Conservation (phyloP, 371 early-diverging fungal species). For the Catenaria anguillulae region DNA sequence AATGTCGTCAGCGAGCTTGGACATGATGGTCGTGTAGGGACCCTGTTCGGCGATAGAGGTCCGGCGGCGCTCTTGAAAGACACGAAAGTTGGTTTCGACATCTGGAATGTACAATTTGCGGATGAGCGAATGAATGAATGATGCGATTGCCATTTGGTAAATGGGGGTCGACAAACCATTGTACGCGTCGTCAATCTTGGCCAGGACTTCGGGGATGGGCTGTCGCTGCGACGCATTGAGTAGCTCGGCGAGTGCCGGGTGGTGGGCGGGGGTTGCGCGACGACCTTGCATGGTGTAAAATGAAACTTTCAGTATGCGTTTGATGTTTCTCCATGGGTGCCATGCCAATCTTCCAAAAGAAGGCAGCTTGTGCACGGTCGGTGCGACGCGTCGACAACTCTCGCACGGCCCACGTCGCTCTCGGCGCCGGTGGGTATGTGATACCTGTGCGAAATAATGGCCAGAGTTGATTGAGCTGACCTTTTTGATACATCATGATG, state of each 20-base stretch:
- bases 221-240: background rate
- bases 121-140: background rate
- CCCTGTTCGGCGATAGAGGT: background rate
- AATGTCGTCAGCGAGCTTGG: too few relatives aligned
- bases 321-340: too few relatives aligned
- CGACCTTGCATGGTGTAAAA: background rate
- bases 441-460: too few relatives aligned
- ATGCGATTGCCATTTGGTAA: too few relatives aligned
- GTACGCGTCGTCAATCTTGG: background rate
- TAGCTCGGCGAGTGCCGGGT: background rate
- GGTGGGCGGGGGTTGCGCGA: background rate
- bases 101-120: background rate
- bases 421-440: too few relatives aligned
- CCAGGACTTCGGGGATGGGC: constrained; percentile 3
- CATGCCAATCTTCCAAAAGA: too few relatives aligned
- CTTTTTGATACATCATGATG: too few relatives aligned
- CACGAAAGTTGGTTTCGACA: background rate
- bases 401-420: too few relatives aligned
- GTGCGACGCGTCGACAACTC: too few relatives aligned
- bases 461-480: too few relatives aligned
- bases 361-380: too few relatives aligned
- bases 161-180: background rate
- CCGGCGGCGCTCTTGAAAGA: constrained; percentile 2
- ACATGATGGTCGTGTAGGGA: background rate
- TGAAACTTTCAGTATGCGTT: too few relatives aligned